Base-by-base conservation (phyloP, 2,329 filamentous ascomycete species). In the Cladorrhinum sp. region DNA sequence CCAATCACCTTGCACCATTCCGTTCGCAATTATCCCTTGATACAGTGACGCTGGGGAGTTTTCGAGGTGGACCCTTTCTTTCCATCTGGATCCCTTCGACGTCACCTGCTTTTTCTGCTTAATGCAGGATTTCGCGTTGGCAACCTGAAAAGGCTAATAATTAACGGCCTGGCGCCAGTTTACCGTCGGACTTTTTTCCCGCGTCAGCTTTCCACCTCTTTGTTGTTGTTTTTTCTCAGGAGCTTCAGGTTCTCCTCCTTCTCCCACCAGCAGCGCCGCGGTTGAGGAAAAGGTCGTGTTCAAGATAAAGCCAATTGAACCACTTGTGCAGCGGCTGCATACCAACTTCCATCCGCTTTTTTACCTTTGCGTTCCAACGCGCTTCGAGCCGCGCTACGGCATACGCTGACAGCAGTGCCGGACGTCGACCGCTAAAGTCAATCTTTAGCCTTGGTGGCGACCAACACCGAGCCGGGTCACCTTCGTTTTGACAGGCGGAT, bases 1-100 rank as follows among this genome's bases (percentile, higher is more conserved):
- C 64, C 64, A 67, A 67, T 67, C 61, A 59, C 2, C 45, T 55
- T 50, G 24, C 58, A 56, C 50, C 20, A 29, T 25, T 24, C 18
- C 51, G 50, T 61, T 64, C 54, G 58, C 59, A 63, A 66, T 64
- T 65, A 62, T 64, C 64, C 66, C 66, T 65, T 68, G 64, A 67
- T 55, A 66, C 66, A 58, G 38, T 54, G 45, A 29, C 49, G 58
- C 41, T 50, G 45, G 25, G 41, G 41, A 18, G 41, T 45, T 45
- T 45, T 29, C 25, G 13, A 9, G 8, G 58, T 61, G 61, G 61
- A 38, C 27, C 59, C 38, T 23, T 23, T 9, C 41, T 45, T n/a
- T 20, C 41, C n/a, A 12, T 45, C 20, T 12, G 41, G 18, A 45
- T 45, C 16, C 41, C 18, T 55, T 38, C 56, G 55, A 66, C 65